Evolutionary conservation across 2,329 filamentous ascomycete species (phyloP).

Genomic region (Pleomassaria siparia): DNA sequence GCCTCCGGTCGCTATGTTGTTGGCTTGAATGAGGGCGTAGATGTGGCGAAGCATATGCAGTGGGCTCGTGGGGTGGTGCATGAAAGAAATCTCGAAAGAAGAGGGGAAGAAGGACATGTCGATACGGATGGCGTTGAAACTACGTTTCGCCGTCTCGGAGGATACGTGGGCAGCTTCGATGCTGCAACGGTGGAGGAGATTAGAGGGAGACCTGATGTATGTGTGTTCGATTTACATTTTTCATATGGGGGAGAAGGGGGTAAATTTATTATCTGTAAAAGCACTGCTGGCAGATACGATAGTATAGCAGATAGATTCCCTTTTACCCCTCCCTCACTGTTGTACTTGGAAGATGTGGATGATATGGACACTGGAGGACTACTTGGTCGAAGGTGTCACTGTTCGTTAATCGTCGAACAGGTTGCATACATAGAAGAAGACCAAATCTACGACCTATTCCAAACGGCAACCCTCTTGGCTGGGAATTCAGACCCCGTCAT

Average conservation of each 20-base stretch:
- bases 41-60: slow-evolving; percentile 34
- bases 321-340: no score
- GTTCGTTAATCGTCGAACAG: slow-evolving; percentile 14
- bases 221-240: no score
- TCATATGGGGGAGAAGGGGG: no score
- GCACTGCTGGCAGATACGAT: no score
- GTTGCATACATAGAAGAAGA: slow-evolving; percentile 46
- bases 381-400: no score
- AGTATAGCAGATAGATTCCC: no score
- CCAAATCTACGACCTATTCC: slow-evolving; percentile 29
- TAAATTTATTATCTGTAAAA: no score
- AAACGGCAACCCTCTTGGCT: slow-evolving; percentile 27
- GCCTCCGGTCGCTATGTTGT: slow-evolving; percentile 26
- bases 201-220: slow-evolving; percentile 13
- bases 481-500: slow-evolving; percentile 39
- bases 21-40: slow-evolving; percentile 31
- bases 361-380: no score
- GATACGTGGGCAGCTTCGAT: slow-evolving; percentile 50
- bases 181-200: slow-evolving; percentile 45
- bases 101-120: slow-evolving; percentile 40
- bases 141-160: slow-evolving; percentile 48
- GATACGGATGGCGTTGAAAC: slow-evolving; percentile 23
- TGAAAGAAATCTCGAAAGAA: slow-evolving; percentile 39
- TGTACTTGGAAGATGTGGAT: no score
- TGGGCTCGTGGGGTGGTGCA: slow-evolving; percentile 41